Base-by-base conservation (phyloP, 2,329 filamentous ascomycete genomes). In the Pezicula radicicola region DNA sequence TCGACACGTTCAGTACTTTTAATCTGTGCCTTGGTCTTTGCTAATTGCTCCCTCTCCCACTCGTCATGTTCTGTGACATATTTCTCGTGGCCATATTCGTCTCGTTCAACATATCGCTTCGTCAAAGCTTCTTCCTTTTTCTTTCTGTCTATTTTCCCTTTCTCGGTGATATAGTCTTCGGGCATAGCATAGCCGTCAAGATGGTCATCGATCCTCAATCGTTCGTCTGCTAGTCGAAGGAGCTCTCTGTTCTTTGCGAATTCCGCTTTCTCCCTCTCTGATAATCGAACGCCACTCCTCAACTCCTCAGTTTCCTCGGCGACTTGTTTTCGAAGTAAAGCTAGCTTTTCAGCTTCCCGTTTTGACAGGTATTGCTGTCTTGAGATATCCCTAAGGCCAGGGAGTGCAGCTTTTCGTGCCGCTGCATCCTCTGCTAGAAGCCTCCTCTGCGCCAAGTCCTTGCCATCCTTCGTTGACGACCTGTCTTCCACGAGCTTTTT, bases 331-430 rank as follows among this genome's bases (percentile, higher is more conserved):
- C 92, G 83, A 46, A 99, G 72, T n/a, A 99, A 73, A 0, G 89
- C 89, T 15, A 99, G 72, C 54, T 90, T 84, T 69, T 97, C 91
- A 0, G 87, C 77, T 67, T 97, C 92, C 57, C 94, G 82, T 75
- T 99, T 97, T 70, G 91, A 91, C 28, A 99, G 77, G 66, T 99
- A 99, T 59, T 94, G 87, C 66, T 97, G 92, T 55, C 94, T 83
- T 3, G 92, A 96, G 30, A 91, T 83, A 64, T 94, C 78, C 40
- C 94, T 81, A 16, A 97, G 71, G 55, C 95, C 91, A 3, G 86
- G 84, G 67, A 96, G 79, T n/a, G 88, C 88, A 8, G 85, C 84
- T 55, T 78, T 78, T 52, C 87, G 78, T 6, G 87, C 82, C 36
- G 80, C 79, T 4, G 85, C 78, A 66, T 91, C 85, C 55, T 88